Evolutionary conservation across 192 early-diverging fungal genomes (phyloP).

Genomic region (Coemansia sp.): DNA sequence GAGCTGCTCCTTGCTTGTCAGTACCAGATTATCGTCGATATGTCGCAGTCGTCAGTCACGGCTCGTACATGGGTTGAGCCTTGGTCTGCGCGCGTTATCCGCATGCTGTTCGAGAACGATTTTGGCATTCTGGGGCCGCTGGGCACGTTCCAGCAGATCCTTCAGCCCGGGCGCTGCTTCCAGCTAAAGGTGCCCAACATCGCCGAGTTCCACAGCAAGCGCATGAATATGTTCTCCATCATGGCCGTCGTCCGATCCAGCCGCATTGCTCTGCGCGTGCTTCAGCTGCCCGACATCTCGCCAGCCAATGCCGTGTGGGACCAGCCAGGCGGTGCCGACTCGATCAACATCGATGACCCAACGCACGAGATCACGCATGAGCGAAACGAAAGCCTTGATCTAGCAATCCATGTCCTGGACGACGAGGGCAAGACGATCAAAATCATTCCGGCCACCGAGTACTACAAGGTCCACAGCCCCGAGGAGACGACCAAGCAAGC

Average conservation of each 20-base stretch:
- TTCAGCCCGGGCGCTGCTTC: constrained; percentile 56
- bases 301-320: constrained; percentile 43
- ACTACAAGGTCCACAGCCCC: constrained; percentile 49
- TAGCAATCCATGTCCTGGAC: constrained; percentile 34
- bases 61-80: constrained; percentile 56
- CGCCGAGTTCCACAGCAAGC: constrained; percentile 55
- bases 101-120: constrained; percentile 52
- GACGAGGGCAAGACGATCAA: constrained; percentile 20
- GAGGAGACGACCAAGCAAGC: constrained; percentile 28
- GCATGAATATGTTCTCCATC: constrained; percentile 58
- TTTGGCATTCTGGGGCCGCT: constrained; percentile 48
- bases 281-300: constrained; percentile 46
- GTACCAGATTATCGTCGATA: constrained; percentile 55
- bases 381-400: constrained; percentile 29
- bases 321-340: constrained; percentile 29
- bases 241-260: constrained; percentile 52
- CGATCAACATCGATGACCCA: constrained; percentile 45
- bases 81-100: constrained; percentile 46
- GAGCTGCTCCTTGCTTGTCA: constrained; percentile 48
- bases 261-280: constrained; percentile 41
- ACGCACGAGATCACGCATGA: constrained; percentile 39
- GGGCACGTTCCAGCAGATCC: constrained; percentile 56
- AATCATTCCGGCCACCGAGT: constrained; percentile 25
- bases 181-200: constrained; percentile 56
- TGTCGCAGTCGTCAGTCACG: constrained; percentile 53